These are phyloP conservation scores for Hamamelis virginiana DNA, from an alignment of 164 flowering plant genomes.

Conservation along the genomic window DNA sequence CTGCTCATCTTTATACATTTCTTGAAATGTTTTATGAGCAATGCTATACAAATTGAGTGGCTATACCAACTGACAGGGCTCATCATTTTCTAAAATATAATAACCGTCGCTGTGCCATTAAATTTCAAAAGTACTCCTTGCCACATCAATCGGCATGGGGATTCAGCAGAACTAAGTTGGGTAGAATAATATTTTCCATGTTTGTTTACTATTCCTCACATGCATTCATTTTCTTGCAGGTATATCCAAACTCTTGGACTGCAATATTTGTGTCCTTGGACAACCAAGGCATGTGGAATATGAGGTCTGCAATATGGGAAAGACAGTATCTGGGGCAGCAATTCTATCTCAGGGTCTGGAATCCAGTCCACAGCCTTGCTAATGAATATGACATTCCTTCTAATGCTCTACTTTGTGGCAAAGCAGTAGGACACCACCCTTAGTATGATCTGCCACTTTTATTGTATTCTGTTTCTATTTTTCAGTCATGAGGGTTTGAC, in stretches of 20 bases:
- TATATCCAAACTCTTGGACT: conserved; percentile 65
- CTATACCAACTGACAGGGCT: too few relatives aligned
- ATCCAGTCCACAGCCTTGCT: conserved; percentile 31
- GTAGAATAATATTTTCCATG: too few relatives aligned
- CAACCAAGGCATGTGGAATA: conserved; percentile 80
- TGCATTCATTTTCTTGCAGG: conserved; percentile 31
- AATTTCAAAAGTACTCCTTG: too few relatives aligned
- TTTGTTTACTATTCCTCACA: background rate
- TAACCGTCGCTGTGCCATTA: too few relatives aligned
- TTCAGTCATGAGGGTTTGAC: conserved; percentile 36
- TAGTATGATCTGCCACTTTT: conserved; percentile 7
- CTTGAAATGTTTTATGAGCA: too few relatives aligned
- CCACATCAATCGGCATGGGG: too few relatives aligned
- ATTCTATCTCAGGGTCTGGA: conserved; percentile 56
- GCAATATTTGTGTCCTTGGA: conserved; percentile 58
- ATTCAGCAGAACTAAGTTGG: too few relatives aligned
- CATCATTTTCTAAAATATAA: too few relatives aligned
- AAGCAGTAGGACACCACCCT: conserved; percentile 42
- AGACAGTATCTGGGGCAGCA: conserved; percentile 67
- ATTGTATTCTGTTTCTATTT: background rate
- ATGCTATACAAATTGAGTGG: too few relatives aligned
- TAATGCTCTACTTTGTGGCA: conserved; percentile 57
- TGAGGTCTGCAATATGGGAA: conserved; percentile 72
- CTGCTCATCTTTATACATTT: too few relatives aligned
- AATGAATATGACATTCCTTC: conserved; percentile 58